phyloP scores from a whole-genome alignment of 2,329 filamentous ascomycete species.

The Diaporthe vexans region DNA sequence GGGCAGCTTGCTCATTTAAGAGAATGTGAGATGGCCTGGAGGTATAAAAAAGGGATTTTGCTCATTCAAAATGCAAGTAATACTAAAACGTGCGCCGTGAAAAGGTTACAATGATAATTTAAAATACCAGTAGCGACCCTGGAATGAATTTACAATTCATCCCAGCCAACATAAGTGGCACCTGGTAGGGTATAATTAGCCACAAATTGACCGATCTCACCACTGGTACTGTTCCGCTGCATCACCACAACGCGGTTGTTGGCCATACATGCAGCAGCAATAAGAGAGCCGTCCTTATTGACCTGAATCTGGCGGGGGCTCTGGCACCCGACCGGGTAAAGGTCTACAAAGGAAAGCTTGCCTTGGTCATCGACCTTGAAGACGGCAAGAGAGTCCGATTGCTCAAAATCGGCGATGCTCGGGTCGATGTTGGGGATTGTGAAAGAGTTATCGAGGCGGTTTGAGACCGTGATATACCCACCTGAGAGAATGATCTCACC shows the following conservation, averaged over 20 bases:
- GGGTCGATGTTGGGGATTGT: neutral
- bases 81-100: too few species aligned
- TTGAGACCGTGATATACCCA: neutral
- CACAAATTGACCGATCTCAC: neutral
- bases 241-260: neutral
- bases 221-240: neutral
- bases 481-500: neutral
- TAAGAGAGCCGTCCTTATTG: neutral
- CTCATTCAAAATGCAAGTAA: too few species aligned
- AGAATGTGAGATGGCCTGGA: too few species aligned
- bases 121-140: too few species aligned
- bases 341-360: neutral
- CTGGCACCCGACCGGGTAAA: neutral
- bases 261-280: slow-evolving; percentile 5
- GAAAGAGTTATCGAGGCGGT: slow-evolving; percentile 1
- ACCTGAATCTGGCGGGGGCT: neutral
- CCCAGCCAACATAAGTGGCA: neutral
- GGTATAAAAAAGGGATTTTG: too few species aligned
- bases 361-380: neutral
- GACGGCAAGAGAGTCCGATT: slow-evolving; percentile 6
- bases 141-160: neutral
- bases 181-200: neutral
- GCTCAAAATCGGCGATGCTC: neutral
- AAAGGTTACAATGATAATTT: too few species aligned
- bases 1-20: too few species aligned